Conservation (phyloP, 306 rosid species). For the Alnus rubra region DNA sequence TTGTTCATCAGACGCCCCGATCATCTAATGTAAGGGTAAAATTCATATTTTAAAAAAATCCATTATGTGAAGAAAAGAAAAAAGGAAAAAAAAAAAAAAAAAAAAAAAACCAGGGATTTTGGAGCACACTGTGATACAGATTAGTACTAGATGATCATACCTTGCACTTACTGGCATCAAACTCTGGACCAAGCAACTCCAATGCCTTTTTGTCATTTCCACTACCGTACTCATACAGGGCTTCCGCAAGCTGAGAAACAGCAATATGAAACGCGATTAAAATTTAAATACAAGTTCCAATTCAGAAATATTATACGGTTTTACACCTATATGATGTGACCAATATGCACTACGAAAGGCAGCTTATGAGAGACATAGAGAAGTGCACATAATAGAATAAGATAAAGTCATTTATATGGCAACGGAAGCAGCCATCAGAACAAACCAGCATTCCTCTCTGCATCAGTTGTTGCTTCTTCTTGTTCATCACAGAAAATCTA, state of each 20-base stretch:
- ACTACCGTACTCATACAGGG: constrained; percentile 70
- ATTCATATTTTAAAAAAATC: neutral
- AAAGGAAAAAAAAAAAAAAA: neutral
- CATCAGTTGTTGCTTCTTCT: constrained; percentile 61
- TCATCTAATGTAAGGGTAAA: constrained; percentile 41
- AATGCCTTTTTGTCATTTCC: constrained; percentile 55
- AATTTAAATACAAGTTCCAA: neutral
- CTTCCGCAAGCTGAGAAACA: constrained; percentile 79
- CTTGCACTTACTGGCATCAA: constrained; percentile 69
- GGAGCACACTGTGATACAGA: neutral
- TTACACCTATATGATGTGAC: too few species aligned
- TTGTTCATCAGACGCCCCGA: constrained; percentile 94
- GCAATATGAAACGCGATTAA: constrained; percentile 16
- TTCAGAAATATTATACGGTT: too few species aligned
- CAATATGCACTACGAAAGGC: too few species aligned
- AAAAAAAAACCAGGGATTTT: neutral
- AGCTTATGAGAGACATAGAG: too few species aligned
- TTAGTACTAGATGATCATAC: constrained; percentile 35
- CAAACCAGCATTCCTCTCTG: constrained; percentile 67
- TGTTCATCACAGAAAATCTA: constrained; percentile 61
- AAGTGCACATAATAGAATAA: neutral
- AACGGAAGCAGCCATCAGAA: constrained; percentile 18
- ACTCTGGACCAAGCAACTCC: constrained; percentile 70
- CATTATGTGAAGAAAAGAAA: neutral
- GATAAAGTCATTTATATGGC: constrained; percentile 13